Base-by-base conservation (phyloP, 2,329 filamentous ascomycete species). In the Fusarium graminum region DNA sequence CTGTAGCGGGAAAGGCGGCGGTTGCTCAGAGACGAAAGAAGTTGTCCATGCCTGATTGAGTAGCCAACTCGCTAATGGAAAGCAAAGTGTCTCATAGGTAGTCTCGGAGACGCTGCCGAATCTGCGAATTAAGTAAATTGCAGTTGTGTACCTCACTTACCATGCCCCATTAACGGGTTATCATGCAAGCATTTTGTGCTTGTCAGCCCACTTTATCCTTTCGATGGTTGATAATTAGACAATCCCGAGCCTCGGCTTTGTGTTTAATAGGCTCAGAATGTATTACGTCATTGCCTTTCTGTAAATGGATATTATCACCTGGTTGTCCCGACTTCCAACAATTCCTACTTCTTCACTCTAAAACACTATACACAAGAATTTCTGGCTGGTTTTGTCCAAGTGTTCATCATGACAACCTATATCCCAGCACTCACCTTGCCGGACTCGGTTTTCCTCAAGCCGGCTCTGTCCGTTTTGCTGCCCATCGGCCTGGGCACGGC, bases 371-470 rank as follows among this genome's bases (percentile, higher is more conserved):
- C 16, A 7, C 16, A n/a, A 4, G 34, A 36, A 17, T 36, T 17
- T 10, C 8, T n/a, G 34, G 16, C 34, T 36, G n/a, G 16, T 36
- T 36, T 36, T 7, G 4, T 13, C 34, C 28, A 52, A 17, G 25
- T 28, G 43, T 34, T 57, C 77, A 84, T 63, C 42, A 96, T 95
- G 92, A 94, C 91, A 12, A 89, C 91, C 64, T 90, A 91, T 77
- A 87, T 95, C 61, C 89, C 91, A n/a, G 89, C 87, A 38, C 79
- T 96, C 66, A 93, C 91, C 22, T 83, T 97, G 17, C 92, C 93
- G 3, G 80, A 84, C 44, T 82, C 86, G 68, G 79, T 94, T 67
- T 94, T 96, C 77, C 84, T 88, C 73, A 89, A 86, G 75, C 88
- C 92, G 6, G 89, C 91, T 9, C 83, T 86, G 28, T 91, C 92